A percentile compares a stretch with the other conserved stretches of the same genome.
Conservation (phyloP, 1,139 yeast genomes). For the Suhomyces coccinellae region DNA sequence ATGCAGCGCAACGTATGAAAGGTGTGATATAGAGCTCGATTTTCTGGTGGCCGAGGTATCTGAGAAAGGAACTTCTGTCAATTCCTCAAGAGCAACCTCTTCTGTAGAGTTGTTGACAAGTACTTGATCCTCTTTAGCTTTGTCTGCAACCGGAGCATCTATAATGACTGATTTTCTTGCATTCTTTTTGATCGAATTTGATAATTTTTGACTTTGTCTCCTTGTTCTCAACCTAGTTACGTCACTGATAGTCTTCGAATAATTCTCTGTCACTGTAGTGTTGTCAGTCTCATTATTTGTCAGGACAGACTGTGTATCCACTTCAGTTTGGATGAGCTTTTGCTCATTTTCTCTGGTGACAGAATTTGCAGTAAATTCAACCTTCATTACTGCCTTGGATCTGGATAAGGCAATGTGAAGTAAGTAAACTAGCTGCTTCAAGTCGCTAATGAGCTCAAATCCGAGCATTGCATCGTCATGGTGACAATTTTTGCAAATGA, state of each 20-base stretch:
- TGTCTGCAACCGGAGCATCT: conserved; percentile 60
- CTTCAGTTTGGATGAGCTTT: conserved; percentile 11
- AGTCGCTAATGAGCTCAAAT: conserved; percentile 64
- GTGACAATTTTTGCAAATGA: conserved; percentile 61
- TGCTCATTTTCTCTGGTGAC: conserved; percentile 4
- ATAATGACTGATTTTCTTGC: conserved; percentile 47
- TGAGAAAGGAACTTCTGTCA: conserved; percentile 11
- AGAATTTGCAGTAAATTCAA: conserved; percentile 17
- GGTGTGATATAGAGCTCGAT: conserved; percentile 21
- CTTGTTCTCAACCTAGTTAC: conserved; percentile 75
- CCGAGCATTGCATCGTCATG: conserved; percentile 52
- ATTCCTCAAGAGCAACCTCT: conserved; percentile 18
- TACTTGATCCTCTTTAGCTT: conserved; percentile 26
- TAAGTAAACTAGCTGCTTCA: conserved; percentile 72
- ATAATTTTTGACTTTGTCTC: conserved; percentile 65
- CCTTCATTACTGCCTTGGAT: conserved; percentile 65
- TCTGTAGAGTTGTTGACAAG: conserved; percentile 16
- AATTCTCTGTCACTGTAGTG: conserved; percentile 35
- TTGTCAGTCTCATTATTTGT: conserved; percentile 20
- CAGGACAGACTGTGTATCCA: background rate
- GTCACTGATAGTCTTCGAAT: conserved; percentile 71
- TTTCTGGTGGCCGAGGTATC: conserved; percentile 15
- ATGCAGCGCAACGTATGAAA: conserved; percentile 24
- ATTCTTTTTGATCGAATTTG: conserved; percentile 53
- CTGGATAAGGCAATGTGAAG: conserved; percentile 83